Evolutionary conservation across 108 stramenopile species (phyloP).

Genomic region (Conticribra weissflogii): DNA sequence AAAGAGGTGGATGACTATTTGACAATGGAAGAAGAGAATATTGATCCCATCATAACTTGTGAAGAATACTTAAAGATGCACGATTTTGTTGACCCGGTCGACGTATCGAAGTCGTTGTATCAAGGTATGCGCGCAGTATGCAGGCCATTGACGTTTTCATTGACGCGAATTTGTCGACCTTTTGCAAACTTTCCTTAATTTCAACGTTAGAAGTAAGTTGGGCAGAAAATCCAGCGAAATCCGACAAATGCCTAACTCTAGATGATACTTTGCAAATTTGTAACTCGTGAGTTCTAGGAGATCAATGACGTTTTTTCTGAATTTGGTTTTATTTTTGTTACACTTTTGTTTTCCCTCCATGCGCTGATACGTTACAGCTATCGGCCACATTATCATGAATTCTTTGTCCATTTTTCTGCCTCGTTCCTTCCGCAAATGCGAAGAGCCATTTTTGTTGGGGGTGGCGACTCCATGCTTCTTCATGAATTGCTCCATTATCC

Average conservation of each 20-base stretch:
- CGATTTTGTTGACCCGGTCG: conserved; percentile 9
- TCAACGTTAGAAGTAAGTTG: conserved; percentile 4
- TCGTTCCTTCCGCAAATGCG: conserved; percentile 28
- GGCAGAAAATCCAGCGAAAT: conserved; percentile 7
- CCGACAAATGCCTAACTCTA: conserved; percentile 21
- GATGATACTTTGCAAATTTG: conserved; percentile 49
- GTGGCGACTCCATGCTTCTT: conserved; percentile 54
- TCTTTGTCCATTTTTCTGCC: conserved; percentile 46
- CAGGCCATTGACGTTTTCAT: not conserved
- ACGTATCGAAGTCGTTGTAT: conserved; percentile 2
- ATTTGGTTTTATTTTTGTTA: too few relatives aligned
- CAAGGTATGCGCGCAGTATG: conserved; percentile 2
- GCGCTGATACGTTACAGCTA: too few relatives aligned
- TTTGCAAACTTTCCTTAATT: not conserved
- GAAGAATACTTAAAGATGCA: conserved; percentile 6
- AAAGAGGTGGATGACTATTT: not conserved
- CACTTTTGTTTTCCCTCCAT: too few relatives aligned
- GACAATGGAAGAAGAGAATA: not conserved
- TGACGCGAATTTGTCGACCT: not conserved
- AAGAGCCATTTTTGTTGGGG: conserved; percentile 35
- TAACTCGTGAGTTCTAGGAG: too few relatives aligned
- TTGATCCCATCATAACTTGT: conserved; percentile 10
- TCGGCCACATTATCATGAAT: conserved; percentile 62
- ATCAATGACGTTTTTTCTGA: too few relatives aligned
- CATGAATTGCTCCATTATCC: conserved; percentile 57